phyloP scores from a whole-genome alignment of 352 stramenopile species.

The Pythium aristosporum region DNA sequence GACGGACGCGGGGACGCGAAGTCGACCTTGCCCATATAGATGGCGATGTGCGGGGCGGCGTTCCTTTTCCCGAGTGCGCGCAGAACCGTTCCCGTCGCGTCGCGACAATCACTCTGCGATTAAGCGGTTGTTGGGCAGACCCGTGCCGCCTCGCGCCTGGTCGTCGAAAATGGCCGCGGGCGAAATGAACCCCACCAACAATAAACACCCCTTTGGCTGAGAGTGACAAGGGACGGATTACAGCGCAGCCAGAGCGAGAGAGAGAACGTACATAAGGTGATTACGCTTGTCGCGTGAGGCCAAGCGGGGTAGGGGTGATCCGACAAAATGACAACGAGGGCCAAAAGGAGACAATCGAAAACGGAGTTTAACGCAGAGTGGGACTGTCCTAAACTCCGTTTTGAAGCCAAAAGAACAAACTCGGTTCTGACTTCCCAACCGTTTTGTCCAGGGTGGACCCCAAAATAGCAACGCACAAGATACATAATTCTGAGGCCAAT shows the following conservation, averaged over 20 bases:
- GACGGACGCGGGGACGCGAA: constrained; percentile 50
- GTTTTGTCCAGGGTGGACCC: no score
- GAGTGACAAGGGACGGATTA: neutral
- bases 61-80: neutral
- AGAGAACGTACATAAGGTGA: neutral
- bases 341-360: neutral
- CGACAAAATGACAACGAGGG: constrained; percentile 2
- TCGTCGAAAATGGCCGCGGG: constrained; percentile 1
- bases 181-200: neutral
- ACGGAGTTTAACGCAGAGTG: neutral
- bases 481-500: no score
- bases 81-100: neutral
- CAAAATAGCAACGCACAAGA: no score
- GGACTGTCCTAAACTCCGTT: neutral
- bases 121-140: neutral
- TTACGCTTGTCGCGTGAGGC: neutral
- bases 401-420: neutral
- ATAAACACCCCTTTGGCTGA: no score
- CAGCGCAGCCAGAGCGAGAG: neutral
- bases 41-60: neutral
- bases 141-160: neutral
- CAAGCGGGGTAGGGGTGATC: constrained; percentile 1
- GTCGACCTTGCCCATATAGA: constrained; percentile 56
- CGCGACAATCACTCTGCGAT: constrained; percentile 19
- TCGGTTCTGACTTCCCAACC: neutral